These are phyloP conservation scores for Xenoacremonium recifei DNA, from an alignment of 2,329 filamentous ascomycete genomes.

Conservation along the genomic window DNA sequence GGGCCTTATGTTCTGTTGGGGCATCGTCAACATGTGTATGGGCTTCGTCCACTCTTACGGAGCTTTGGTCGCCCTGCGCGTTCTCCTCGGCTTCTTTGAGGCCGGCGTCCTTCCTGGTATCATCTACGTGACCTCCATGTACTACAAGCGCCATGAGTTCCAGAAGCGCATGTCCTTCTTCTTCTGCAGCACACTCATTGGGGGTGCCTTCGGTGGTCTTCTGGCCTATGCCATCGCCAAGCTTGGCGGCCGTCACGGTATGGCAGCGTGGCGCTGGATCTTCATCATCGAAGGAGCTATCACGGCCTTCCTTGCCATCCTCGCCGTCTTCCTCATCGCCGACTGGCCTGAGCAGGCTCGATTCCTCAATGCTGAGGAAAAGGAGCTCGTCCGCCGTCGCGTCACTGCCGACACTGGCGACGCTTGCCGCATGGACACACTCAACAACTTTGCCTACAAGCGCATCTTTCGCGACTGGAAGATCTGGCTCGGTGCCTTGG, in stretches of 20 bases:
- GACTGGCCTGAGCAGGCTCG: slow-evolving; percentile 30
- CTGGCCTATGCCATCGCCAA: slow-evolving; percentile 47
- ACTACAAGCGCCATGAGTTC: slow-evolving; percentile 48
- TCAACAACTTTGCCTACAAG: slow-evolving; percentile 45
- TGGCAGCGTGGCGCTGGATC: slow-evolving; percentile 48
- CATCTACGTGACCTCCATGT: slow-evolving; percentile 46
- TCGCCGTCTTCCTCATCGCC: slow-evolving; percentile 21
- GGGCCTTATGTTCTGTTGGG: slow-evolving; percentile 39
- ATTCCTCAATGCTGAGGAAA: slow-evolving; percentile 46
- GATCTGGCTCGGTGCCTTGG: slow-evolving; percentile 38
- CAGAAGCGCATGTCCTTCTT: slow-evolving; percentile 45
- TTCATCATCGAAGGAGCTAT: slow-evolving; percentile 30
- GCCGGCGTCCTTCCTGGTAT: slow-evolving; percentile 35
- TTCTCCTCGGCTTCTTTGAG: slow-evolving; percentile 40
- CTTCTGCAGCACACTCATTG: slow-evolving; percentile 41
- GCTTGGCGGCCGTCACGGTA: slow-evolving; percentile 41
- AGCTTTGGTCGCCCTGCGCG: slow-evolving; percentile 32
- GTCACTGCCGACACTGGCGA: slow-evolving; percentile 41
- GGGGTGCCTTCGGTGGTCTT: slow-evolving; percentile 43
- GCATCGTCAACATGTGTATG: slow-evolving; percentile 37
- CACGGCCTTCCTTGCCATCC: slow-evolving; percentile 19
- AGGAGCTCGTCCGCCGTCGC: slow-evolving; percentile 39
- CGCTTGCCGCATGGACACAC: slow-evolving; percentile 48
- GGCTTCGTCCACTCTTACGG: slow-evolving; percentile 34
- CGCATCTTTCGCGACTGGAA: slow-evolving; percentile 48